phyloP scores from a whole-genome alignment of 805 yeast species.

The Saturnispora mendoncae region DNA sequence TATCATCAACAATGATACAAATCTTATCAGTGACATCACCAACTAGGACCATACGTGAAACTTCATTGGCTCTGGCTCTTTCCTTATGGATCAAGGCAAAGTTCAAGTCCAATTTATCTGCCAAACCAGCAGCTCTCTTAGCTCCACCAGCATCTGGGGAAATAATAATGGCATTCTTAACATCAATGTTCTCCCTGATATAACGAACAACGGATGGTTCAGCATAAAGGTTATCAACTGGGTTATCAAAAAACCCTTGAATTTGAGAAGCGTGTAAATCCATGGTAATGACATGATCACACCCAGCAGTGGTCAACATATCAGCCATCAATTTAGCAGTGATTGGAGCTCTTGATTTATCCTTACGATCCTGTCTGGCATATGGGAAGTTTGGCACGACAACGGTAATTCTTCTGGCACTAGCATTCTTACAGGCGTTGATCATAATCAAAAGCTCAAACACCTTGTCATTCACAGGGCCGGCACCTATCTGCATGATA shows the following conservation, averaged over 20 bases:
- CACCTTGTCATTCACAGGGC: slow-evolving; percentile 66
- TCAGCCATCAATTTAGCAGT: slow-evolving; percentile 82
- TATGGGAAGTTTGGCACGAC: slow-evolving; percentile 78
- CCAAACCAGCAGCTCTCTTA: slow-evolving; percentile 78
- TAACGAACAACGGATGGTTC: slow-evolving; percentile 75
- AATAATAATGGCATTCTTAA: slow-evolving; percentile 58
- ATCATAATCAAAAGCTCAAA: slow-evolving; percentile 70
- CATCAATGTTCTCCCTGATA: slow-evolving; percentile 52
- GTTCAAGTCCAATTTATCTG: slow-evolving; percentile 69
- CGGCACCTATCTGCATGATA: slow-evolving; percentile 72
- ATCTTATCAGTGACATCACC: slow-evolving; percentile 74
- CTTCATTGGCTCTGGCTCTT: slow-evolving; percentile 76
- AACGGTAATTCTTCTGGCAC: slow-evolving; percentile 76
- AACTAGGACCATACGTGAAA: slow-evolving; percentile 74
- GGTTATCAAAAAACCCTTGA: slow-evolving; percentile 77
- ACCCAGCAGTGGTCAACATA: slow-evolving; percentile 74
- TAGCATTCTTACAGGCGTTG: slow-evolving; percentile 74
- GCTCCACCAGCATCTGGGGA: slow-evolving; percentile 93
- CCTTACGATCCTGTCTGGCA: slow-evolving; percentile 85
- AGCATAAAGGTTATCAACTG: slow-evolving; percentile 77
- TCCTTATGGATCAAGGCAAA: slow-evolving; percentile 83
- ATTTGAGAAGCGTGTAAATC: slow-evolving; percentile 85
- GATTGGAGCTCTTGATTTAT: slow-evolving; percentile 76
- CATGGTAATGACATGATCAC: slow-evolving; percentile 81
- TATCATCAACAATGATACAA: slow-evolving; percentile 76